Evolutionary conservation across 495 filamentous ascomycete genomes (phyloP), one percentile per base, ranked within the genome.

Genomic region (Tetracladium setigerum): DNA sequence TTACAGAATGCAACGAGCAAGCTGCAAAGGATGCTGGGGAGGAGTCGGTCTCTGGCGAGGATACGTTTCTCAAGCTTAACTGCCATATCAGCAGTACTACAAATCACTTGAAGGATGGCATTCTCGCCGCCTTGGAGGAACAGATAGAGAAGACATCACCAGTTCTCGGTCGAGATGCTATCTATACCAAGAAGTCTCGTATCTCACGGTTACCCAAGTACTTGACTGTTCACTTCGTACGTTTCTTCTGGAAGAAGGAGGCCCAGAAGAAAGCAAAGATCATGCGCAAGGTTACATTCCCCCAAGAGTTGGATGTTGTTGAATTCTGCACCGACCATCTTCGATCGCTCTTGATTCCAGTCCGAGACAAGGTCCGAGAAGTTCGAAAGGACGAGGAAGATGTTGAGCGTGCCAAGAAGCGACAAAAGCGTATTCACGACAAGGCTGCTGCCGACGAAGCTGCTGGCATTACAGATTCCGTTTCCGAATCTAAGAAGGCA

Each of bases 211-310:
- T 97, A 47, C 92, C 92, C 11, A 95, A 94, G 61, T 95, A 98
- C 52, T 74, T 98, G 24, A 91, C 92, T 12, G 89, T 97, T 5
- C 92, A 98, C 61, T 95, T 98, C 61, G 86, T 98, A 50, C 89
- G 92, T 50, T 98, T 98, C 69, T 95, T 87, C 71, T 98, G 94
- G 94, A 90, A 94, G 62, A 77, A 83, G 15, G 86, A 90, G 47
- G 86, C 85, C 7, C 81, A 91, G 62, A 97, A 97, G 75, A 98
- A 98, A 71, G 88, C 90, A 45, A 98, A 98, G 77, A 98, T 98
- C 59, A 89, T 98, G 89, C 85, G 89, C 55, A 98, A 96, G 65
- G 92, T 98, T 37, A 89, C 87, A 0, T 98, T 98, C 64, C 91
- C 90, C 14, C 78, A 82, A 38, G 94, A 98, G 65, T 70, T 98